Evolutionary conservation across 371 early-diverging fungal species (phyloP).

Genomic region (Syncephalastrum contaminatum): DNA sequence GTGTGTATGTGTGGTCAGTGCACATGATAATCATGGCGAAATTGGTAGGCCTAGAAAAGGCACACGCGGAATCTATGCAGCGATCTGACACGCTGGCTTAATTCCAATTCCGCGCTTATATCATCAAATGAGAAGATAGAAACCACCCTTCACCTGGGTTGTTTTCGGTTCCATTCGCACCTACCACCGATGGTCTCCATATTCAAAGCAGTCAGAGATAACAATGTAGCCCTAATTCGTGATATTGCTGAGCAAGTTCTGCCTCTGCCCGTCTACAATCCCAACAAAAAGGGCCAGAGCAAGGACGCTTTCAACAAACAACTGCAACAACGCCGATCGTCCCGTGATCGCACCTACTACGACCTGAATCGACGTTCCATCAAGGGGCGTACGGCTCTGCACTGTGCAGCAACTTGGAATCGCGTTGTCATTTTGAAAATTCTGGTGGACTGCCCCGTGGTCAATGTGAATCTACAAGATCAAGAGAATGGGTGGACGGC

Average conservation of each 20-base stretch:
- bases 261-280: constrained; percentile 2
- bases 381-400: constrained; percentile 48
- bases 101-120: too few relatives aligned
- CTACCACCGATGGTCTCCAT: constrained; percentile 35
- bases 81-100: too few relatives aligned
- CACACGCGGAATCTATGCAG: too few relatives aligned
- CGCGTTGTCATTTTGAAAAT: constrained; percentile 36
- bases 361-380: constrained; percentile 49
- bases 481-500: constrained; percentile 74
- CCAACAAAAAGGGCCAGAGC: constrained; percentile 19
- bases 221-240: constrained; percentile 42
- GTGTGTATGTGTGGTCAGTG: too few relatives aligned
- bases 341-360: constrained; percentile 12
- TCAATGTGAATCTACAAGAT: constrained; percentile 66
- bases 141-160: too few relatives aligned
- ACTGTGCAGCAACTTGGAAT: constrained; percentile 48
- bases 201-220: constrained; percentile 43
- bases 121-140: too few relatives aligned
- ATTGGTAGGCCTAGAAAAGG: too few relatives aligned
- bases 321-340: constrained; percentile 1
- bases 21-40: too few relatives aligned
- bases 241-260: constrained; percentile 20
- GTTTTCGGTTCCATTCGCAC: too few relatives aligned
- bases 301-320: constrained; percentile 19
- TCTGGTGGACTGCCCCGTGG: constrained; percentile 46